Base-by-base conservation (phyloP, 768 basidiomycete genomes). In the Fomitopsis pulvina region DNA sequence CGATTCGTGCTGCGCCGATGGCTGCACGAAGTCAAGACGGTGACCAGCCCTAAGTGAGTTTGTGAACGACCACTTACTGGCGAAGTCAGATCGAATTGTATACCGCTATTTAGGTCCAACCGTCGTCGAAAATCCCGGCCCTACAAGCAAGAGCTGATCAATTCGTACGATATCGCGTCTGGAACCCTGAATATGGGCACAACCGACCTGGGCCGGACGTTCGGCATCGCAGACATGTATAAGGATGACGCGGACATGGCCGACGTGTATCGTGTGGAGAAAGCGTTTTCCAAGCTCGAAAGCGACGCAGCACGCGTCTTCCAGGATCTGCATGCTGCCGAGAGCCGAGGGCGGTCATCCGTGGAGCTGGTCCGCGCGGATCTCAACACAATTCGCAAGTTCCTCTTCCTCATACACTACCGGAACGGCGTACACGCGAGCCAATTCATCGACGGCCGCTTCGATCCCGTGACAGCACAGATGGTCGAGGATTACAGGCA, bases 1-100 rank as follows among this genome's bases (percentile, higher is more conserved):
- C 50, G 50, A 14, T 51, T 51, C 25, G 40, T 51, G 25, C 30
- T 45, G 43, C 42, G 38, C 16, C 21, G 34, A 38, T 41, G 47
- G 47, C 10, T 22, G 18, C 37, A 18, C 7, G 37, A 48, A 34
- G 41, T 21, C 25, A 24, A 42, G 25, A 16, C 6, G 7, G 16
- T 21, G 16, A 16, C 27, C 16, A 16, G 12, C 10, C 20, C 6
- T 7, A 32, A 38, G 16, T 20, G 20, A 47, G 34, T 21, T 7
- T n/a, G n/a, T n/a, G n/a, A n/a, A n/a, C n/a, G n/a, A n/a, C n/a
- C n/a, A n/a, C n/a, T n/a, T n/a, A 16, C n/a, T 12, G 25, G n/a
- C 9, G 28, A 28, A 8, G 7, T 32, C 16, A 8, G 8, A 32
- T 7, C 30, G 8, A 16, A 16, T 32, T 32, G 30, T 32, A 8